Base-by-base conservation (phyloP, 2,329 filamentous ascomycete species). In the Fusarium sp. region DNA sequence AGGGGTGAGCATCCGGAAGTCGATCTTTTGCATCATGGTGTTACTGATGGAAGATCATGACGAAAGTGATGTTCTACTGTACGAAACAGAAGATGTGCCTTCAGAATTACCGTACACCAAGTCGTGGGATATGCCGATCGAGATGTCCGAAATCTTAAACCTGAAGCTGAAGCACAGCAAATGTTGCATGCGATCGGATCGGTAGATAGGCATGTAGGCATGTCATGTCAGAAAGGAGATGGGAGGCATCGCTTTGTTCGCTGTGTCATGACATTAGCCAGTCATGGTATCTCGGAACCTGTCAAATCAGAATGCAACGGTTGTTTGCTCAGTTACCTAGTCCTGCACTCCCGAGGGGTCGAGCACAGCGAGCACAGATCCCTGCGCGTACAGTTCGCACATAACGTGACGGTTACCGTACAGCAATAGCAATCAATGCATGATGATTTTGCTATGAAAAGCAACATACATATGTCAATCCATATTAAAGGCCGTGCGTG, bases 21-120 rank as follows among this genome's bases (percentile, higher is more conserved):
- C 19, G 61, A 69, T 62, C 62, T 57, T 44, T 39, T 48, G 42
- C 34, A 63, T 51, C 45, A 42, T 64, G n/a, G 43, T 49, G 48
- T 56, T 51, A 39, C 19, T 49, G 26, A 34, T 50, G 43, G 66
- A 56, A 56, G 65, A 66, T 69, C 65, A 69, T 67, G 66, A 67
- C 66, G 61, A 58, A 30, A 48, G 43, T 48, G 26, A 58, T 55
- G 62, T 41, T 69, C 49, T 53, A 37, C 44, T 69, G 45, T 53
- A 37, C 19, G 16, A 25, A 34, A 50, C 19, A 31, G 31, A 37
- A 51, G 52, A 51, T 51, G 14, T 43, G 18, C 19, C n/a, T 30
- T 55, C 13, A 45, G 34, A 34, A 31, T 50, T 60, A 61, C 19
- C 23, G 31, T 41, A 31, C 30, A 14, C 5, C 16, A 39, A 30